phyloP scores from a whole-genome alignment of 164 flowering plant genomes.

The Annona cherimola region DNA sequence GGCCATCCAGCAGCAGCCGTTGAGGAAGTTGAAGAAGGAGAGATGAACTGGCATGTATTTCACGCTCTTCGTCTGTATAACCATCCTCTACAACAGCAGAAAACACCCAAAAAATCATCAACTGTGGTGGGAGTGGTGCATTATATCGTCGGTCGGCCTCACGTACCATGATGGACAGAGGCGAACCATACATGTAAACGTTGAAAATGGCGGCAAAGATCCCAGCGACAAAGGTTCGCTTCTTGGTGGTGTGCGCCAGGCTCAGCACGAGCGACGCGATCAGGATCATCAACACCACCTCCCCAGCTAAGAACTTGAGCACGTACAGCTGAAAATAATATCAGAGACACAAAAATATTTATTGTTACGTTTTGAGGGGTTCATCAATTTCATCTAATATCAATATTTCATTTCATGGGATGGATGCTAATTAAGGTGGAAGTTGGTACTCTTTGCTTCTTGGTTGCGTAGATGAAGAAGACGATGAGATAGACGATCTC shows the following conservation, averaged over 20 bases:
- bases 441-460: constrained; percentile 32
- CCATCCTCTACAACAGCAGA: constrained; percentile 37
- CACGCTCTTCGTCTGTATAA: constrained; percentile 66
- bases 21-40: constrained; percentile 36
- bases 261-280: constrained; percentile 22
- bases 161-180: constrained; percentile 28
- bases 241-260: constrained; percentile 16
- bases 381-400: no score
- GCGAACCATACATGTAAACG: constrained; percentile 59
- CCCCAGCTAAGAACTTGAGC: constrained; percentile 5
- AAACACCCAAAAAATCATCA: not conserved
- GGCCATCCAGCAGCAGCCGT: constrained; percentile 47
- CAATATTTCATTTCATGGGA: no score
- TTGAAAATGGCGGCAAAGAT: constrained; percentile 42
- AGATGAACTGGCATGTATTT: constrained; percentile 60
- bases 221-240: constrained; percentile 48
- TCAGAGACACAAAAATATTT: no score
- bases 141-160: no score
- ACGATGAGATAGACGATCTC: constrained; percentile 23
- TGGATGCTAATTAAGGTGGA: no score
- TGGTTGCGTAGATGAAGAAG: constrained; percentile 21
- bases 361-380: no score
- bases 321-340: constrained; percentile 26
- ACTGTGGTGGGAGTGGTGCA: not conserved
- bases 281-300: constrained; percentile 20